phyloP scores from a whole-genome alignment of 2,329 filamentous ascomycete genomes.

The Onygena corvina region DNA sequence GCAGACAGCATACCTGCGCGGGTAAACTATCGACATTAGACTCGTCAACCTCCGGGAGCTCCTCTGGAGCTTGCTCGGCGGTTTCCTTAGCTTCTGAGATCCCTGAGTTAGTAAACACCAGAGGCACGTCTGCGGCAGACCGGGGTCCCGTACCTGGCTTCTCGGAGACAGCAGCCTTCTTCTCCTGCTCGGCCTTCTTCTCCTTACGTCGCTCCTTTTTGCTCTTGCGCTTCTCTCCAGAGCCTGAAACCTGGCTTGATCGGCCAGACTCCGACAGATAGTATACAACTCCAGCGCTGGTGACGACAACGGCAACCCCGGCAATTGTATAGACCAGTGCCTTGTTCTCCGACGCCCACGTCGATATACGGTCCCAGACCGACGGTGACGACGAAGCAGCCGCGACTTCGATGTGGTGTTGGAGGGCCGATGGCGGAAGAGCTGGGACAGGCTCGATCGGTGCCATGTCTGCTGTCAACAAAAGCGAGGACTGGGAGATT shows the following conservation, averaged over 20 bases:
- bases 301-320: slow-evolving; percentile 82
- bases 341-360: slow-evolving; percentile 93
- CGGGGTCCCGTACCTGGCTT: slow-evolving; percentile 13
- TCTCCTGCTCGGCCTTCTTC: slow-evolving; percentile 54
- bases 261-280: slow-evolving; percentile 53
- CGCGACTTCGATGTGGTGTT: slow-evolving; percentile 9
- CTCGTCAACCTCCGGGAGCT: slow-evolving; percentile 54
- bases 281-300: slow-evolving; percentile 83
- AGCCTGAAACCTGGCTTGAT: slow-evolving; percentile 26
- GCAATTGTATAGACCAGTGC: slow-evolving; percentile 91
- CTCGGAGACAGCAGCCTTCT: slow-evolving; percentile 35
- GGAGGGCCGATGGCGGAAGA: background rate
- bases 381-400: slow-evolving; percentile 12
- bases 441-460: background rate
- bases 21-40: slow-evolving; percentile 37
- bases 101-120: slow-evolving; percentile 12
- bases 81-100: slow-evolving; percentile 39
- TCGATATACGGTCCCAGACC: slow-evolving; percentile 77
- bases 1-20: slow-evolving; percentile 31
- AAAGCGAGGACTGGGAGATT: background rate
- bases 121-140: slow-evolving; percentile 18
- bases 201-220: slow-evolving; percentile 85
- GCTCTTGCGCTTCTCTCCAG: slow-evolving; percentile 54
- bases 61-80: slow-evolving; percentile 45
- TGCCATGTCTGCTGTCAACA: background rate